Evolutionary conservation across 1,284 basidiomycete genomes (phyloP).

Genomic region (Coniferiporia weirii): DNA sequence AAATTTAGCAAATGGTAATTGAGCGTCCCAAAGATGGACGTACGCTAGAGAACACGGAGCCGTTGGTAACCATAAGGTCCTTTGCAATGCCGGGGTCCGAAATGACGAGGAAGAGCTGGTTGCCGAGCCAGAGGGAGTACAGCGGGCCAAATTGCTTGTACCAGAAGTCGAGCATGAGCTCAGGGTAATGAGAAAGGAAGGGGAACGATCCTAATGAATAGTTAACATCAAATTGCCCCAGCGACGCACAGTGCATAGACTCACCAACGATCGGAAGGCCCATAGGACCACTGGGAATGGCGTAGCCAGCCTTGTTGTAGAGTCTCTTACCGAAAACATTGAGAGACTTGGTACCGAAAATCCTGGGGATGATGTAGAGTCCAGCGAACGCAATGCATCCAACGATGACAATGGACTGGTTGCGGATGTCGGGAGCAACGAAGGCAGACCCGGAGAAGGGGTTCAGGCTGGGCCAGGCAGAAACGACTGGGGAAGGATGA

Average conservation of each 20-base stretch:
- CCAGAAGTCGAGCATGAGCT: constrained; percentile 34
- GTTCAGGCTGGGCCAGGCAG: constrained; percentile 9
- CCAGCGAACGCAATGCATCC: constrained; percentile 2
- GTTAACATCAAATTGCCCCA: neutral
- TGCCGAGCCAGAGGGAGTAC: constrained; percentile 38
- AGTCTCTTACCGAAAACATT: neutral
- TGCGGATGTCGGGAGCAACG: constrained; percentile 2
- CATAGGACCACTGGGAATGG: constrained; percentile 6
- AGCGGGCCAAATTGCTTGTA: constrained; percentile 35
- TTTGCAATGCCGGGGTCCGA: constrained; percentile 36
- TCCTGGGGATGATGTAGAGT: neutral
- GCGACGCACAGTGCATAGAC: neutral
- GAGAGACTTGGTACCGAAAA: neutral
- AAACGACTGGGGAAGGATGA: constrained; percentile 7
- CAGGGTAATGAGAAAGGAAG: constrained; percentile 35
- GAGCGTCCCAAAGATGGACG: neutral
- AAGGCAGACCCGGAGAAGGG: neutral
- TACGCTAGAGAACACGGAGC: constrained; percentile 36
- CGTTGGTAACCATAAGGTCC: constrained; percentile 39
- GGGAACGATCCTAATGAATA: constrained; percentile 4
- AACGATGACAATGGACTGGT: constrained; percentile 2
- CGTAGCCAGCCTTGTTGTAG: constrained; percentile 7
- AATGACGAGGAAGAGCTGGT: constrained; percentile 39
- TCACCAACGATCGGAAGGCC: constrained; percentile 10
- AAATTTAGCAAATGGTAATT: neutral